Evolutionary conservation across 176 grass and related monocot genomes (phyloP).

Genomic region (Saccharum officinarum): DNA sequence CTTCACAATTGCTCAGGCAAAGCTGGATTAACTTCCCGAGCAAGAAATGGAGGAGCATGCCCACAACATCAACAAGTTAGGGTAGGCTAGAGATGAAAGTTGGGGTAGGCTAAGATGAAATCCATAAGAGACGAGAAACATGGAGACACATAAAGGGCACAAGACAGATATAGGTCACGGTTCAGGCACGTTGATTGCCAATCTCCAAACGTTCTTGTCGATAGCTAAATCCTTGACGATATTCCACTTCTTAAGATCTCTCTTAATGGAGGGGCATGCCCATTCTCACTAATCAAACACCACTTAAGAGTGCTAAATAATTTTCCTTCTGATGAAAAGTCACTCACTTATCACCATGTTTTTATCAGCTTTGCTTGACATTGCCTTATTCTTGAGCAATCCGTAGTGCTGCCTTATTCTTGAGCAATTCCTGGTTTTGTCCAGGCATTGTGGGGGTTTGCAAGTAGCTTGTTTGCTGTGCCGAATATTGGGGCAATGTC

Average conservation of each 20-base stretch:
- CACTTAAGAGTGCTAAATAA: not conserved
- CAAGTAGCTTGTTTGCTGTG: conserved; percentile 54
- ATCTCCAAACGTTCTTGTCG: too few relatives aligned
- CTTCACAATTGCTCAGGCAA: not conserved
- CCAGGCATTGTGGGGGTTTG: conserved; percentile 1
- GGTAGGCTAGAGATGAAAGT: too few relatives aligned
- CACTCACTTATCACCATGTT: not conserved
- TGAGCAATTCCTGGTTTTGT: not conserved
- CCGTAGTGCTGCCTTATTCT: not conserved
- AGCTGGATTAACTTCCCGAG: not conserved
- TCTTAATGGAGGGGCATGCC: not conserved
- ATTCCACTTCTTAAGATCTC: too few relatives aligned
- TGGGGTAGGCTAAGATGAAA: too few relatives aligned
- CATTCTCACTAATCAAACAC: conserved; percentile 8
- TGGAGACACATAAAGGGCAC: too few relatives aligned
- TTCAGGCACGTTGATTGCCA: too few relatives aligned
- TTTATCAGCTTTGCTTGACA: not conserved
- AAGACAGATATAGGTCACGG: too few relatives aligned
- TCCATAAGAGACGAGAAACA: too few relatives aligned
- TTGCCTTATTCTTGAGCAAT: not conserved
- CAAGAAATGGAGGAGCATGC: not conserved
- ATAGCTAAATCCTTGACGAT: too few relatives aligned
- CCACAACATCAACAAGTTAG: too few relatives aligned
- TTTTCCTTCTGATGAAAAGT: not conserved
- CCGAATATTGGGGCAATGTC: conserved; percentile 70